These are phyloP conservation scores for Thermoascus crustaceus DNA, from an alignment of 2,329 filamentous ascomycete species.

Conservation along the genomic window DNA sequence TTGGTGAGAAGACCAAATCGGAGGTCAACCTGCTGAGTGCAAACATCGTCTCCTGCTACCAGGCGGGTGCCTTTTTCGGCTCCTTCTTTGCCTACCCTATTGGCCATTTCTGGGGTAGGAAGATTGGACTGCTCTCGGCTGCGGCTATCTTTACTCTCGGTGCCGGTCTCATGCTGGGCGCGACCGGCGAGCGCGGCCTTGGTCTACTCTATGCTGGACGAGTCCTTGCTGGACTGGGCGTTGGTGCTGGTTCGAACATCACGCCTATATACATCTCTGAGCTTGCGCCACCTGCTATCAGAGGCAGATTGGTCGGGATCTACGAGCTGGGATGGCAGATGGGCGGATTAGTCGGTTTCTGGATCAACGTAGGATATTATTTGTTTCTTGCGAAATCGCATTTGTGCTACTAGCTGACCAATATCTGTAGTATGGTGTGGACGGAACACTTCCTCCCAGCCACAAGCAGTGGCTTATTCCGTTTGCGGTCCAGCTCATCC, in stretches of 20 bases:
- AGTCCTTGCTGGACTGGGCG: slow-evolving; percentile 50
- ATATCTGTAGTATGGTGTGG: slow-evolving; percentile 45
- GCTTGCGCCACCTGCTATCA: slow-evolving; percentile 49
- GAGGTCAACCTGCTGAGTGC: slow-evolving; percentile 55
- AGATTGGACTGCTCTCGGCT: slow-evolving; percentile 55
- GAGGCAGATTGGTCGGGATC: slow-evolving; percentile 51
- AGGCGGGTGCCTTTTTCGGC: slow-evolving; percentile 77
- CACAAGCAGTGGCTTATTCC: slow-evolving; percentile 36
- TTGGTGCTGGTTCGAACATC: slow-evolving; percentile 49
- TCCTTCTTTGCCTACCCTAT: slow-evolving; percentile 60
- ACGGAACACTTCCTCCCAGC: slow-evolving; percentile 22
- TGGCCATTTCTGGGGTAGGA: slow-evolving; percentile 60
- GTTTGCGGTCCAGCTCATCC: slow-evolving; percentile 35
- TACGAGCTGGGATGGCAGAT: slow-evolving; percentile 51
- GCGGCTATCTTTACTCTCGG: slow-evolving; percentile 59
- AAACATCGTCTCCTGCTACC: slow-evolving; percentile 75
- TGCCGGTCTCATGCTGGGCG: slow-evolving; percentile 64
- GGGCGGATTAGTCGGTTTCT: slow-evolving; percentile 44
- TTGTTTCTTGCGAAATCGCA: background rate
- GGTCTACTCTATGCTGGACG: slow-evolving; percentile 52
- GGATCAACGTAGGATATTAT: slow-evolving; percentile 35
- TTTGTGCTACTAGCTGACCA: background rate
- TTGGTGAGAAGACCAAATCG: slow-evolving; percentile 41
- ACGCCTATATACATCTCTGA: slow-evolving; percentile 55
- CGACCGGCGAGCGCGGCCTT: slow-evolving; percentile 53